phyloP scores from a whole-genome alignment of 225 moss, liverwort and hornwort genomes.

The Sphagnum tenellum region DNA sequence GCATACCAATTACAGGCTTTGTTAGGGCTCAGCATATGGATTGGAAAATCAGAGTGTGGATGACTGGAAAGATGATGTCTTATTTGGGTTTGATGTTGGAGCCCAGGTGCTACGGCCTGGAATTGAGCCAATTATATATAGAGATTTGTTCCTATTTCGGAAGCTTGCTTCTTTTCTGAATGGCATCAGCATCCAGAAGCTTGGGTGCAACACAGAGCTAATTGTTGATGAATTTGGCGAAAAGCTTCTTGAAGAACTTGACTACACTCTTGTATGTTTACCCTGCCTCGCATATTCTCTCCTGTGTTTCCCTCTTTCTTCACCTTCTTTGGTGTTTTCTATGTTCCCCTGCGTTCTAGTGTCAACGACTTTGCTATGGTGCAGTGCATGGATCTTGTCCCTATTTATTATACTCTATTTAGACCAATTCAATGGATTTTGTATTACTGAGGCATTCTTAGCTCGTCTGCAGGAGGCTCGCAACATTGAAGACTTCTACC shows the following conservation, averaged over 20 bases:
- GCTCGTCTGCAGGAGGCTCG: slow-evolving; percentile 64
- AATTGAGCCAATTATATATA: slow-evolving; percentile 95
- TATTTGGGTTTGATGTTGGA: too few relatives aligned
- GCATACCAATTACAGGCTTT: too few relatives aligned
- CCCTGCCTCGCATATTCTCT: not conserved
- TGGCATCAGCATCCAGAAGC: slow-evolving; percentile 64
- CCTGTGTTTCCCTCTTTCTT: not conserved
- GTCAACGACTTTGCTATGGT: too few relatives aligned
- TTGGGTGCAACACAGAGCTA: slow-evolving; percentile 85
- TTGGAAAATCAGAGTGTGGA: too few relatives aligned
- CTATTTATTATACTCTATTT: too few relatives aligned
- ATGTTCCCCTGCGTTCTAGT: too few relatives aligned
- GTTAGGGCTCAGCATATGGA: too few relatives aligned
- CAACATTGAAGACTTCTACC: slow-evolving; percentile 80
- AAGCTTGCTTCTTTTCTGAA: slow-evolving; percentile 79
- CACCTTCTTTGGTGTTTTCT: not conserved
- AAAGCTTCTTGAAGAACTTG: slow-evolving; percentile 93
- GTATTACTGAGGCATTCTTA: not conserved
- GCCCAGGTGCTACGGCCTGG: slow-evolving; percentile 89
- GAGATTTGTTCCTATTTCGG: slow-evolving; percentile 83
- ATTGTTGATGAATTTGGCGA: slow-evolving; percentile 99
- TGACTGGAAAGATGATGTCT: too few relatives aligned
- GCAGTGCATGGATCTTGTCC: too few relatives aligned
- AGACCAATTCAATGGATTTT: too few relatives aligned
- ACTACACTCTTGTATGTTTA: slow-evolving; percentile 67